Evolutionary conservation across 2,329 filamentous ascomycete species (phyloP).

Genomic region (Paraphoma chrysanthemicola): DNA sequence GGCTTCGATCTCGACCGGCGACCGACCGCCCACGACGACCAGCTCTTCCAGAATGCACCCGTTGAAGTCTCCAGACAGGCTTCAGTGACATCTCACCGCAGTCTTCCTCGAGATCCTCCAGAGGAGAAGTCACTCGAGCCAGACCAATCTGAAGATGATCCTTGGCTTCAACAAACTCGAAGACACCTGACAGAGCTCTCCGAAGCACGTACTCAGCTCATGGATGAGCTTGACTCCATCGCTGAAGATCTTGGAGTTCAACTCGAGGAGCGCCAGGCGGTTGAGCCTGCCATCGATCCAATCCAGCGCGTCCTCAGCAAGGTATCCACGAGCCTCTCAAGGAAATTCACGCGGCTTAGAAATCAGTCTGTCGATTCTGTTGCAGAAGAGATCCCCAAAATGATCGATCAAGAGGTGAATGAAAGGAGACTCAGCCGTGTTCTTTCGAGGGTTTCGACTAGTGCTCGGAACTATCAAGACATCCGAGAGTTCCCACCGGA

Average conservation of each 20-base stretch:
- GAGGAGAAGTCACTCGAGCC: constrained; percentile 12
- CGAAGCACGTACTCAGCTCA: constrained; percentile 26
- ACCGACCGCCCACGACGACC: constrained; percentile 31
- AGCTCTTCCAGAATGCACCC: constrained; percentile 31
- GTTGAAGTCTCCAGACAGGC: constrained; percentile 16
- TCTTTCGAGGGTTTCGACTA: constrained; percentile 15
- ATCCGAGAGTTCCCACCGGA: constrained; percentile 14
- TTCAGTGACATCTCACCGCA: constrained; percentile 5
- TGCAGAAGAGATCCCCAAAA: constrained; percentile 18
- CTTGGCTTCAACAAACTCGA: constrained; percentile 27
- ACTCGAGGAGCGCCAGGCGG: constrained; percentile 13
- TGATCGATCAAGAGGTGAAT: constrained; percentile 18
- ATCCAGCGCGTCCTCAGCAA: constrained; percentile 17
- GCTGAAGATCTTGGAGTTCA: constrained; percentile 35
- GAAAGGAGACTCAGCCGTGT: constrained; percentile 17
- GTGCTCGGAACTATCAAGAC: constrained; percentile 14
- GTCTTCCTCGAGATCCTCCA: neutral
- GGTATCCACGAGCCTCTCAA: constrained; percentile 10
- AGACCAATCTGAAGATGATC: constrained; percentile 15
- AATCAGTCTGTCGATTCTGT: constrained; percentile 27
- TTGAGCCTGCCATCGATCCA: constrained; percentile 8
- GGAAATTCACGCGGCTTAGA: constrained; percentile 16
- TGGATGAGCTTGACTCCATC: constrained; percentile 38
- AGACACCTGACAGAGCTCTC: constrained; percentile 27
- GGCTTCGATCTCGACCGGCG: constrained; percentile 37